These are phyloP conservation scores for Quercus bicolor DNA, from an alignment of 306 rosid genomes.

Conservation along the genomic window DNA sequence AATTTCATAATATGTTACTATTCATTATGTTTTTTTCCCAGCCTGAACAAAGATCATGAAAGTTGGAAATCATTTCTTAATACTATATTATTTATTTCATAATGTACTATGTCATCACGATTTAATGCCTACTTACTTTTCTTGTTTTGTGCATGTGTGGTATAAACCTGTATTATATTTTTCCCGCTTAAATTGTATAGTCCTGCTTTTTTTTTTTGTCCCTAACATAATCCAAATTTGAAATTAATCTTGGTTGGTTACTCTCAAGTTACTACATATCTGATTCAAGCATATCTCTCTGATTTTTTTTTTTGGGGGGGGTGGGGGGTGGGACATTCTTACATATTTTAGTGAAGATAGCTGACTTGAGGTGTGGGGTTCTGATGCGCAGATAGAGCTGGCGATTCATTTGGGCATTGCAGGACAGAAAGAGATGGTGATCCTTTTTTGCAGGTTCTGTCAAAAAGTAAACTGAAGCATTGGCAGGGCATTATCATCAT, in stretches of 20 bases:
- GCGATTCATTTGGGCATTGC: constrained; percentile 50
- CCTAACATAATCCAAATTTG: not conserved
- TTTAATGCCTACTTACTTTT: too few relatives aligned
- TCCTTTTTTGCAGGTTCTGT: constrained; percentile 46
- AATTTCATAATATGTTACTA: not conserved
- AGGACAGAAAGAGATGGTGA: constrained; percentile 39
- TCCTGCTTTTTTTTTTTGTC: not conserved
- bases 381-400: constrained; percentile 76
- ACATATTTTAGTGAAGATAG: not conserved
- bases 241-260: not conserved
- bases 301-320: not conserved
- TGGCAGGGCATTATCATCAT: constrained; percentile 39
- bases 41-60: not conserved
- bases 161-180: too few relatives aligned
- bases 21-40: not conserved
- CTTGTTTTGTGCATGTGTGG: too few relatives aligned
- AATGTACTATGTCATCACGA: too few relatives aligned
- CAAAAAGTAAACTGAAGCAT: constrained; percentile 40
- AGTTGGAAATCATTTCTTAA: not conserved
- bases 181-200: too few relatives aligned
- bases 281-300: not conserved
- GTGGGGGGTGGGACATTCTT: not conserved
- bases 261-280: not conserved
- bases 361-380: constrained; percentile 22
- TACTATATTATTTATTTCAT: not conserved